Percentiles rank a stretch among this genome's conserved stretches.
phyloP scores from a whole-genome alignment of 495 filamentous ascomycete species.

The Saxophila tyrrhenica region DNA sequence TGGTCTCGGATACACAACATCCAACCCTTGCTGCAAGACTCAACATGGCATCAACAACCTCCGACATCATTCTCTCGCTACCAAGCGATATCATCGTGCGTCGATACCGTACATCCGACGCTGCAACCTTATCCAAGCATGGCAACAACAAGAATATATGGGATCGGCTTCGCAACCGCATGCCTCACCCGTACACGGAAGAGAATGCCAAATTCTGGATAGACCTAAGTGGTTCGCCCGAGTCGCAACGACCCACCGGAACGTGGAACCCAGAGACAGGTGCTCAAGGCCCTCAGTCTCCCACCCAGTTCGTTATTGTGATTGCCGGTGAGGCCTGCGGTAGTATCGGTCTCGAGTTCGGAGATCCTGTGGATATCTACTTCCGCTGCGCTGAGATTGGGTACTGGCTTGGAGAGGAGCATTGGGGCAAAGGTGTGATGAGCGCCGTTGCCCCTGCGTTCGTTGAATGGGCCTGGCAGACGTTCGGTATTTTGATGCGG shows the following conservation, averaged over 20 bases:
- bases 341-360: constrained; percentile 22
- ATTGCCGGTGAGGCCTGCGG: constrained; percentile 20
- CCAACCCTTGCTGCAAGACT: too few relatives aligned
- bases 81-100: background rate
- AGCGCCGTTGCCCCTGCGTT: constrained; percentile 19
- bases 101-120: constrained; percentile 10
- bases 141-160: constrained; percentile 21
- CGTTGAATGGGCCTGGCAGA: constrained; percentile 22
- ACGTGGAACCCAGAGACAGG: constrained; percentile 6
- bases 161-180: constrained; percentile 23
- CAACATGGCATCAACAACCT: background rate
- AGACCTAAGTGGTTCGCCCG: constrained; percentile 4
- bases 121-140: constrained; percentile 10
- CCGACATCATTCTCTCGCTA: background rate
- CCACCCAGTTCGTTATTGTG: constrained; percentile 18
- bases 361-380: constrained; percentile 22
- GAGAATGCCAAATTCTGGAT: constrained; percentile 23
- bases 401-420: constrained; percentile 29
- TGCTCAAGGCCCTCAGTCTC: background rate
- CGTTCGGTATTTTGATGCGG: constrained; percentile 12
- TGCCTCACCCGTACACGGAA: constrained; percentile 27
- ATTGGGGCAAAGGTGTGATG: constrained; percentile 23
- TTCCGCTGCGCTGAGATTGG: constrained; percentile 24
- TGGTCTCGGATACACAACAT: too few relatives aligned
- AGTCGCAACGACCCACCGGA: constrained; percentile 2